phyloP scores from a whole-genome alignment of 768 basidiomycete genomes.

The Auricularia auricula-judae region DNA sequence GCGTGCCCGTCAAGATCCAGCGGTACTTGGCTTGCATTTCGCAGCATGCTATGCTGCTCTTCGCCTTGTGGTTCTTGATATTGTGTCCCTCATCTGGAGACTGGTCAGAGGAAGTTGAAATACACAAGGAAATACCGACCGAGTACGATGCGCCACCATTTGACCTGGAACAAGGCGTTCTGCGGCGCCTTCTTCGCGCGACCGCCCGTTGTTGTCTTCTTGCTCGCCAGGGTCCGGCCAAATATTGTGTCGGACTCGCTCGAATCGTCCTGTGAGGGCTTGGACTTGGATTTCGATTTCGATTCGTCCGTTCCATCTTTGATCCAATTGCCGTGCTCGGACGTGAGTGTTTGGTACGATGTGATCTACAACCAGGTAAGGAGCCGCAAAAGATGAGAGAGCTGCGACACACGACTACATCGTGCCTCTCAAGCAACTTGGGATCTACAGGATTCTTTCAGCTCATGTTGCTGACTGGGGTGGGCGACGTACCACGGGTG shows the following conservation, averaged over 20 bases:
- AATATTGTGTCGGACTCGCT: conserved; percentile 16
- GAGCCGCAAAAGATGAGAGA: neutral
- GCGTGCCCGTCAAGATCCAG: conserved; percentile 85
- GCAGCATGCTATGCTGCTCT: conserved; percentile 67
- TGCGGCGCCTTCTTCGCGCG: conserved; percentile 33
- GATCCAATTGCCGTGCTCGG: conserved; percentile 53
- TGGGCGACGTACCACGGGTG: conserved; percentile 42
- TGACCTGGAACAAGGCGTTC: conserved; percentile 61
- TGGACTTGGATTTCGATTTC: conserved; percentile 25
- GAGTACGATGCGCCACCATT: conserved; percentile 79
- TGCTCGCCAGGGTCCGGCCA: conserved; percentile 30
- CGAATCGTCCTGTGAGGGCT: conserved; percentile 16
- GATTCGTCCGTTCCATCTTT: conserved; percentile 44
- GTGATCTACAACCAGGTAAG: conserved; percentile 36
- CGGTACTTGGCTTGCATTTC: conserved; percentile 66
- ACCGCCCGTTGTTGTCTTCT: conserved; percentile 26
- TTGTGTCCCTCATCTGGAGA: conserved; percentile 80
- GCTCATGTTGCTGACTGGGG: neutral
- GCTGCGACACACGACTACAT: conserved; percentile 39
- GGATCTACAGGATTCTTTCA: conserved; percentile 34
- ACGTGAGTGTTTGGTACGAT: conserved; percentile 74
- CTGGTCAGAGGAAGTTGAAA: neutral
- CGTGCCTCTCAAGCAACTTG: conserved; percentile 35
- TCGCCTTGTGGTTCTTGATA: conserved; percentile 80
- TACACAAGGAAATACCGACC: conserved; percentile 32